These are phyloP conservation scores for Phytophthora chlamydospora DNA, from an alignment of 352 stramenopile genomes.

Conservation along the genomic window DNA sequence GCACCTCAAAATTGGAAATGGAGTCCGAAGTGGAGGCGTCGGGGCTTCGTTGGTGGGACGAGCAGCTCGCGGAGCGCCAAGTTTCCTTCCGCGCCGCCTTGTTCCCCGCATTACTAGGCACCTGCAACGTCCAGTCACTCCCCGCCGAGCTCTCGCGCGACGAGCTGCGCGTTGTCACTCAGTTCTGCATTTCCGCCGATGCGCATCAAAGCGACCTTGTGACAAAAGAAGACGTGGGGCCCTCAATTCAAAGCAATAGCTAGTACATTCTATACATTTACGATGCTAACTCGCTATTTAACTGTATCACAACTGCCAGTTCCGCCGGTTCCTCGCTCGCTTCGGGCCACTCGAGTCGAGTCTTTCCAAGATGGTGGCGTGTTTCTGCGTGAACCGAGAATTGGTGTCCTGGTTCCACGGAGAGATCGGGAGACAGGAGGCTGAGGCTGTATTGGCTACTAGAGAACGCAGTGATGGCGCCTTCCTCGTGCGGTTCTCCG, in stretches of 20 bases:
- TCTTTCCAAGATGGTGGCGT: slow-evolving; percentile 63
- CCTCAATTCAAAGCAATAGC: slow-evolving; percentile 1
- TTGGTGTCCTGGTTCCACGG: slow-evolving; percentile 82
- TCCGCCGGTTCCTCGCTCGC: slow-evolving; percentile 64
- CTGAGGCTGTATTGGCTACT: slow-evolving; percentile 47
- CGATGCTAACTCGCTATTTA: slow-evolving; percentile 2
- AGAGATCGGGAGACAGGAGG: slow-evolving; percentile 51
- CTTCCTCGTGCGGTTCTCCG: slow-evolving; percentile 82
- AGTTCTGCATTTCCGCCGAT: slow-evolving; percentile 55
- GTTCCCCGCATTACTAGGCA: slow-evolving; percentile 59
- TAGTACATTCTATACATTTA: background rate
- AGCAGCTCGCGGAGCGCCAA: slow-evolving; percentile 31
- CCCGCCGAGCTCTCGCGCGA: slow-evolving; percentile 55
- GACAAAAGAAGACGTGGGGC: slow-evolving; percentile 47
- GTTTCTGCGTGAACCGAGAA: slow-evolving; percentile 63
- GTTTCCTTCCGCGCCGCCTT: slow-evolving; percentile 49
- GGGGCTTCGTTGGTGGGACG: slow-evolving; percentile 45
- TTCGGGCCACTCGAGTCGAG: slow-evolving; percentile 72
- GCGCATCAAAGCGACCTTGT: slow-evolving; percentile 53
- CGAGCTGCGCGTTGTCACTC: slow-evolving; percentile 59
- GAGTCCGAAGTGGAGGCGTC: slow-evolving; percentile 14
- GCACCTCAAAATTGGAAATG: slow-evolving; percentile 1
- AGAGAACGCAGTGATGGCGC: slow-evolving; percentile 53
- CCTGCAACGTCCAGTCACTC: slow-evolving; percentile 41
- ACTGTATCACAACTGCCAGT: slow-evolving; percentile 39